A percentile compares a stretch with the other conserved stretches of the same genome.
Conservation (phyloP, 345 rosid species). For the Dipteronia sinensis region DNA sequence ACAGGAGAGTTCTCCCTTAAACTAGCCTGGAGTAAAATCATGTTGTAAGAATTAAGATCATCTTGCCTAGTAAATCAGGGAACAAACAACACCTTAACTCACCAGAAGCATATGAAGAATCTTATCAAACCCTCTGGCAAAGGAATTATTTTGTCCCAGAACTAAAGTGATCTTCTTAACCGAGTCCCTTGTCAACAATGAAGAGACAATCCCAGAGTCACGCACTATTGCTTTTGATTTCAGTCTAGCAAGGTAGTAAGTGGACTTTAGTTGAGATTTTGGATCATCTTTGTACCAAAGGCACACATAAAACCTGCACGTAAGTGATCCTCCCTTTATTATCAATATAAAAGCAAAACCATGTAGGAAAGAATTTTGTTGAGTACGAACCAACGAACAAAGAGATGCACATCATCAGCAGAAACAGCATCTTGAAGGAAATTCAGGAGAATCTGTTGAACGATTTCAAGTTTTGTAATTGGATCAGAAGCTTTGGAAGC, state of each 20-base stretch:
- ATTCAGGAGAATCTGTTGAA: constrained; percentile 90
- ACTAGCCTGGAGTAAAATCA: constrained; percentile 70
- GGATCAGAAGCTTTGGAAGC: constrained; percentile 44
- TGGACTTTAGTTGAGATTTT: constrained; percentile 65
- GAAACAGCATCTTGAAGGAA: constrained; percentile 86
- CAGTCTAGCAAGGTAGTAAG: constrained; percentile 72
- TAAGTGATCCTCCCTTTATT: constrained; percentile 21
- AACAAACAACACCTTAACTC: constrained; percentile 36
- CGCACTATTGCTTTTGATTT: constrained; percentile 85
- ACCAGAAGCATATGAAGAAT: constrained; percentile 97
- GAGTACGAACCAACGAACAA: constrained; percentile 79
- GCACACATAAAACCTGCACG: constrained; percentile 91
- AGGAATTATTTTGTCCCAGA: constrained; percentile 88
- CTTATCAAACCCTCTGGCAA: constrained; percentile 96
- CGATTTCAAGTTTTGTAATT: constrained; percentile 64
- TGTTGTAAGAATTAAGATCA: constrained; percentile 26
- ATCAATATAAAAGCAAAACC: constrained; percentile 23
- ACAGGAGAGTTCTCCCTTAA: constrained; percentile 95
- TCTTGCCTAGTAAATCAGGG: constrained; percentile 17
- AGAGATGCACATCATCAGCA: constrained; percentile 73
- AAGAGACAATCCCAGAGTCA: constrained; percentile 61
- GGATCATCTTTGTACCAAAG: constrained; percentile 94
- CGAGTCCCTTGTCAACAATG: constrained; percentile 67
- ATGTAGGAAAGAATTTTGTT: constrained; percentile 18
- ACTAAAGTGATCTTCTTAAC: constrained; percentile 83